Base-by-base conservation (phyloP, 2,329 filamentous ascomycete species). In the Phyllachora maydis region DNA sequence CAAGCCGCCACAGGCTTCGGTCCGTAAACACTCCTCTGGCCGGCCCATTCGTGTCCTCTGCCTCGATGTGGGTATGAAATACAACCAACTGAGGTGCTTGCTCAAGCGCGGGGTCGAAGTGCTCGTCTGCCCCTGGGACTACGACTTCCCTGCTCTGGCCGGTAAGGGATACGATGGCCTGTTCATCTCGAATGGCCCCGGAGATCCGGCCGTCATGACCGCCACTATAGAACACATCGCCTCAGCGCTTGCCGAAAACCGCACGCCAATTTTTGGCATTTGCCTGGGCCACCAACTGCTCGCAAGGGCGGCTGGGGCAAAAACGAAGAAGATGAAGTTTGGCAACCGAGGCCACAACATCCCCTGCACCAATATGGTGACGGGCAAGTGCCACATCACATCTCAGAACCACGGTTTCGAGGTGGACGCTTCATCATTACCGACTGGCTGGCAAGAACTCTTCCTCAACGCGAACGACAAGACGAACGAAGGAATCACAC, bases 291-390 rank as follows among this genome's bases (percentile, higher is more conserved):
- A 95, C 47, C 85, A 95, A 52, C 62, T 95, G 35, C 68, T 95
- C 24, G 82, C 85, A 25, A 67, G 82, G 37, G 82, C 85, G 28
- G 70, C 82, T 16, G 85, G 85, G 26, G 85, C 83, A 22, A 60
- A 60, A 22, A 95, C 88, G 1, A 51, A 64, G 40, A 98, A 98
- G 62, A 91, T 98, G 81, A 95, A 95, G 63, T 98, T 93, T 41
- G 88, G 88, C 55, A 98, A 98, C 56, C 79, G 88, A 41, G 88
- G 85, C 20, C 81, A 91, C 59, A 98, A 98, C 54, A 95, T 98
- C 41, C 88, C 88, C 21, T 93, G 83, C 59, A 95, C 85, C 8
- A 93, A 77, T 53, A 65, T 92, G 64, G 59, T 95, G 35, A 91
- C 85, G 21, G 88, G 88, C 37, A 82, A 82, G 54, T 98, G 88